phyloP scores from a whole-genome alignment of 441 rosid species.

The Erodium chrysanthum region DNA sequence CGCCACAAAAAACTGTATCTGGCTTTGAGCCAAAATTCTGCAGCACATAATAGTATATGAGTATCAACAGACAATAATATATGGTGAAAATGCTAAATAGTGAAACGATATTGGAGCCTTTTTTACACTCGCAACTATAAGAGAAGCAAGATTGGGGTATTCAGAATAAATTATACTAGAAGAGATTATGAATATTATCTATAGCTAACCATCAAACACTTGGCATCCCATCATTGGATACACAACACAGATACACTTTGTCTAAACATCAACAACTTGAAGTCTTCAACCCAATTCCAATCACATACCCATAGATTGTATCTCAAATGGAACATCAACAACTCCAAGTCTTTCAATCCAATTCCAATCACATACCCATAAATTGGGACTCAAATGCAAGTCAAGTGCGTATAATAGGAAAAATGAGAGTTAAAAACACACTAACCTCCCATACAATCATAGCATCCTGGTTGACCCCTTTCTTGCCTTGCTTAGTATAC shows the following conservation, averaged over 20 bases:
- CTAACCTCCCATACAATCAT: conserved; percentile 28
- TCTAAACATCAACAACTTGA: background rate
- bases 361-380: too few species aligned
- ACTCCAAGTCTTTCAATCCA: background rate
- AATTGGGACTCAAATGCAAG: background rate
- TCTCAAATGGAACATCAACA: background rate
- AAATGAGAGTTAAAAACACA: too few species aligned
- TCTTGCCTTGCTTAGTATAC: conserved; percentile 23
- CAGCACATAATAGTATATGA: background rate
- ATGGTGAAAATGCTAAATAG: too few species aligned
- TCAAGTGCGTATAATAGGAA: background rate
- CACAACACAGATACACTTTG: background rate
- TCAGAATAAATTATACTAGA: background rate
- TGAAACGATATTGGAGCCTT: background rate
- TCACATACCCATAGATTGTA: too few species aligned
- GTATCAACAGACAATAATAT: background rate
- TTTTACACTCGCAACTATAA: background rate
- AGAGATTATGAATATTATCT: background rate
- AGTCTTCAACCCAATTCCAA: background rate
- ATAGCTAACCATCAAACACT: too few species aligned
- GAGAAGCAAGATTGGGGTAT: background rate
- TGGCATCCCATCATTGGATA: background rate
- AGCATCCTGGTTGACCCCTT: conserved; percentile 24
- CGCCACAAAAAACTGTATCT: conserved; percentile 20
- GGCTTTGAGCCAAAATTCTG: conserved; percentile 22